These are phyloP conservation scores for Serendipita sp. DNA, from an alignment of 768 basidiomycete genomes.

Conservation along the genomic window DNA sequence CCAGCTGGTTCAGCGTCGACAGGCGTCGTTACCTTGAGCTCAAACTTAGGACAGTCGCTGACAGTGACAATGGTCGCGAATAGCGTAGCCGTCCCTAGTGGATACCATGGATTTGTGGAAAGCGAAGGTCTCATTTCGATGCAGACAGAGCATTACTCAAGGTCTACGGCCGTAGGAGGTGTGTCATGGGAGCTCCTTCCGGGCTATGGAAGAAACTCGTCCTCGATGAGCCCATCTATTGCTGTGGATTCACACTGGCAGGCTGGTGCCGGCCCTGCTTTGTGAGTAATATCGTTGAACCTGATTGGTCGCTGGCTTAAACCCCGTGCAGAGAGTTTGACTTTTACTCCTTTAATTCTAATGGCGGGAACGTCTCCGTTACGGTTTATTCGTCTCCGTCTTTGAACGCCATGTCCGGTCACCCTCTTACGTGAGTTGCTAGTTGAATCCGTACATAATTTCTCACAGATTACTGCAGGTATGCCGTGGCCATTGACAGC, in stretches of 20 bases:
- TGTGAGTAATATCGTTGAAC: constrained; percentile 28
- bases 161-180: constrained; percentile 31
- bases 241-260: constrained; percentile 31
- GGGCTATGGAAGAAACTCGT: constrained; percentile 41
- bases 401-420: constrained; percentile 32
- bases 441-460: not conserved
- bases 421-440: constrained; percentile 13
- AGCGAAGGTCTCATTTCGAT: constrained; percentile 46
- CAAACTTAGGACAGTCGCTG: constrained; percentile 21
- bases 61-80: constrained; percentile 18
- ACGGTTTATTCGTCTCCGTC: constrained; percentile 35
- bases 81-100: constrained; percentile 21
- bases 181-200: constrained; percentile 44
- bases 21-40: constrained; percentile 11
- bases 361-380: constrained; percentile 29
- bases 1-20: constrained; percentile 1
- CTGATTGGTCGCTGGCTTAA: not conserved
- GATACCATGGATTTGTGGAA: constrained; percentile 47
- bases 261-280: constrained; percentile 40
- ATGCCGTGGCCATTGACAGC: constrained; percentile 36
- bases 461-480: constrained; percentile 22
- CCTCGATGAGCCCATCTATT: constrained; percentile 45
- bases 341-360: constrained; percentile 39
- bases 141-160: constrained; percentile 43
- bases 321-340: constrained; percentile 36